A percentile compares a stretch with the other conserved stretches of the same genome.
Evolutionary conservation across 345 rosid species (phyloP).

Genomic region (Dimocarpus longan): DNA sequence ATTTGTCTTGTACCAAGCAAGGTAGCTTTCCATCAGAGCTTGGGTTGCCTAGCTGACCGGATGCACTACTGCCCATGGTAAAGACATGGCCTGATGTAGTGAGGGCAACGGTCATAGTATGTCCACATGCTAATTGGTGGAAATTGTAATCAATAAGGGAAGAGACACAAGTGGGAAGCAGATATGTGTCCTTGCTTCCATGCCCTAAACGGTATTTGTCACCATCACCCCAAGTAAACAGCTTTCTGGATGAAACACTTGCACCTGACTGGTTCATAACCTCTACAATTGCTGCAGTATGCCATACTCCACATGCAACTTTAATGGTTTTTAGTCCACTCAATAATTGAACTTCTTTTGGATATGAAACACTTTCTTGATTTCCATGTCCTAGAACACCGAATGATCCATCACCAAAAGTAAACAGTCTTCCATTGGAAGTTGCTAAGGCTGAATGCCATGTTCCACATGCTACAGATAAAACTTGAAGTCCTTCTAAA

Average conservation of each 20-base stretch:
- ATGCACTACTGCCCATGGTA: conserved; percentile 74
- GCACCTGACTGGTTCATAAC: conserved; percentile 62
- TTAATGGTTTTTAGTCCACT: conserved; percentile 73
- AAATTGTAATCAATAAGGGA: conserved; percentile 90
- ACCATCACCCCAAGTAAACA: conserved; percentile 99
- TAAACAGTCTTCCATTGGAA: conserved; percentile 81
- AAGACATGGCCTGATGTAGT: conserved; percentile 96
- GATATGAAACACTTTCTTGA: conserved; percentile 63
- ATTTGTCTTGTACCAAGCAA: conserved; percentile 74
- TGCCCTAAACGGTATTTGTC: conserved; percentile 88
- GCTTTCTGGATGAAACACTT: conserved; percentile 56
- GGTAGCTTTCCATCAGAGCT: conserved; percentile 72
- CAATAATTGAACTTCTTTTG: conserved; percentile 75
- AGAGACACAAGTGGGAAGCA: conserved; percentile 84
- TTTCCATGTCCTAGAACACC: conserved; percentile 96
- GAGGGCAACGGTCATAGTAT: conserved; percentile 81
- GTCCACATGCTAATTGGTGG: conserved; percentile 86
- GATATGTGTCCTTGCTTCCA: conserved; percentile 79
- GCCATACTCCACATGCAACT: conserved; percentile 98
- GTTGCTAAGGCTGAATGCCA: conserved; percentile 96
- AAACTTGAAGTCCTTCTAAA: conserved; percentile 86
- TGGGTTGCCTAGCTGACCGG: conserved; percentile 84
- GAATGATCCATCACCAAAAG: conserved; percentile 92
- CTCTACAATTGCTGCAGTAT: conserved; percentile 95
- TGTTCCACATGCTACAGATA: conserved; percentile 83